These are phyloP conservation scores for Prillingera fragicola DNA, from an alignment of 1,284 basidiomycete genomes.

Conservation along the genomic window DNA sequence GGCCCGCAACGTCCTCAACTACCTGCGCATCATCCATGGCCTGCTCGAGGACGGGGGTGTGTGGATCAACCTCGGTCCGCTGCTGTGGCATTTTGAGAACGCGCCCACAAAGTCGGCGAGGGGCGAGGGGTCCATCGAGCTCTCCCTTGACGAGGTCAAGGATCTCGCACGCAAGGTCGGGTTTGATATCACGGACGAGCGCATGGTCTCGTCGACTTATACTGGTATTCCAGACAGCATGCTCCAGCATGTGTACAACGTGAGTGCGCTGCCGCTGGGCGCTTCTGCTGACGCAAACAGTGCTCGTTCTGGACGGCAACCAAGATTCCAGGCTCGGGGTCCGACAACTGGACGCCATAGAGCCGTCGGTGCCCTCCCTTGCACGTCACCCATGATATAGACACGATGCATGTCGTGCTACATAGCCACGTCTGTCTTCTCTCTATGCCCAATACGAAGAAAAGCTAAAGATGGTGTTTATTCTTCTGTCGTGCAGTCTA, in stretches of 20 bases:
- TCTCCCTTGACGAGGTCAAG: constrained; percentile 84
- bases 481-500: too few relatives aligned
- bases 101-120: constrained; percentile 54
- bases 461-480: too few relatives aligned
- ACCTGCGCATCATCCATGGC: constrained; percentile 71
- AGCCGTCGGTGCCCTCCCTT: too few relatives aligned
- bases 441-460: not conserved
- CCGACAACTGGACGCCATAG: too few relatives aligned
- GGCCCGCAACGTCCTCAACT: constrained; percentile 86
- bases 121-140: constrained; percentile 72
- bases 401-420: not conserved
- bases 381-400: not conserved
- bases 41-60: constrained; percentile 76
- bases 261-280: constrained; percentile 21
- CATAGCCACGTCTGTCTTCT: not conserved
- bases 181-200: constrained; percentile 78
- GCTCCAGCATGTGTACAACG: constrained; percentile 83
- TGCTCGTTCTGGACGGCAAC: constrained; percentile 79
- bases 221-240: constrained; percentile 76
- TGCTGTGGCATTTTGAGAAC: constrained; percentile 96
- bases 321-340: too few relatives aligned
- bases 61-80: constrained; percentile 88
- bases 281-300: constrained; percentile 17
- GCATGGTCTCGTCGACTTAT: constrained; percentile 74
- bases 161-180: constrained; percentile 67